A percentile compares a stretch with the other conserved stretches of the same genome.
These are phyloP conservation scores for Fusarium cyanostomum DNA, from an alignment of 2,329 filamentous ascomycete genomes.

Conservation along the genomic window DNA sequence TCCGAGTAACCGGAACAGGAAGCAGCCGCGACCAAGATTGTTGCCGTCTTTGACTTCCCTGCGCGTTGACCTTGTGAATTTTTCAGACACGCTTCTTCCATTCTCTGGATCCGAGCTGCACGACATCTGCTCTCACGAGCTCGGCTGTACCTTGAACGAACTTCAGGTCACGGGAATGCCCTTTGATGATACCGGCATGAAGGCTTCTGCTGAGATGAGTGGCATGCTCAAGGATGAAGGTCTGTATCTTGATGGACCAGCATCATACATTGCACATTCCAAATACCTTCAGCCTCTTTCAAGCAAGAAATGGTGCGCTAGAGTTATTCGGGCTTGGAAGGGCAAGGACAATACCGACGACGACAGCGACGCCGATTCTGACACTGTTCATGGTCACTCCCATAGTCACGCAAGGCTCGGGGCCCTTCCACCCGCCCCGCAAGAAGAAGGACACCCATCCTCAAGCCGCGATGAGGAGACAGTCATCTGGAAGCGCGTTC, in stretches of 20 bases:
- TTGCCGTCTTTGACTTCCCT: conserved; percentile 58
- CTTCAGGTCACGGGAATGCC: conserved; percentile 63
- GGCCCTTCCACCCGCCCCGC: conserved; percentile 53
- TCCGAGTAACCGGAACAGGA: conserved; percentile 50
- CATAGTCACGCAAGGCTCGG: conserved; percentile 45
- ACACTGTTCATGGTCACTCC: conserved; percentile 36
- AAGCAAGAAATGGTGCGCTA: conserved; percentile 52
- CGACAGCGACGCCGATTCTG: conserved; percentile 42
- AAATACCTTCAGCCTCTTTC: conserved; percentile 53
- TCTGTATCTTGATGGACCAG: conserved; percentile 57
- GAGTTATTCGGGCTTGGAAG: conserved; percentile 58
- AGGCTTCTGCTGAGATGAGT: conserved; percentile 58
- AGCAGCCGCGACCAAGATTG: conserved; percentile 53
- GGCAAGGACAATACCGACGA: conserved; percentile 39
- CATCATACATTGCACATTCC: conserved; percentile 54
- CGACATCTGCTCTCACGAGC: conserved; percentile 62
- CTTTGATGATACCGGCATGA: conserved; percentile 58
- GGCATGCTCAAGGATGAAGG: conserved; percentile 64
- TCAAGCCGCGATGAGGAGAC: conserved; percentile 54
- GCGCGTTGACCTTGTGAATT: conserved; percentile 65
- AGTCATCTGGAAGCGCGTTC: conserved; percentile 63
- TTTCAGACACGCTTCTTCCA: conserved; percentile 56
- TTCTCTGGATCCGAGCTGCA: conserved; percentile 60
- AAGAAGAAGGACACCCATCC: conserved; percentile 54
- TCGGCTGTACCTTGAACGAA: conserved; percentile 63